Evolutionary conservation across 1,284 basidiomycete species (phyloP).

Genomic region (Ceratobasidium sp.): DNA sequence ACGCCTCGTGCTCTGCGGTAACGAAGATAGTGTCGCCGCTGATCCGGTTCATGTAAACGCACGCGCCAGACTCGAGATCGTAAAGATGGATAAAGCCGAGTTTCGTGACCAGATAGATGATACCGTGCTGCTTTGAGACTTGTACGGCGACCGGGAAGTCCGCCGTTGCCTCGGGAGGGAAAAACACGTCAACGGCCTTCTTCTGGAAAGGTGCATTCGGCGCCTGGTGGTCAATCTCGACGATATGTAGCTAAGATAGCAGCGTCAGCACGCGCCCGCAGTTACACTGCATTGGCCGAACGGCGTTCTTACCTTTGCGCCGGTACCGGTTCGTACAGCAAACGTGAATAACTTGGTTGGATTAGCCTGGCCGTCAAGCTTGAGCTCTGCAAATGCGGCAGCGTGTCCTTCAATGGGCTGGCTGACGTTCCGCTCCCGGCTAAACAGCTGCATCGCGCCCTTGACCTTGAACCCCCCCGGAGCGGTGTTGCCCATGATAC

Average conservation of each 20-base stretch:
- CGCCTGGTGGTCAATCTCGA: slow-evolving; percentile 96
- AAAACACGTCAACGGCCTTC: slow-evolving; percentile 99
- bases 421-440: slow-evolving; percentile 90
- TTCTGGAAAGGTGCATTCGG: slow-evolving; percentile 97
- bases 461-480: slow-evolving; percentile 98
- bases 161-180: slow-evolving; percentile 97
- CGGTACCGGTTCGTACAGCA: slow-evolving; percentile 92
- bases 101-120: slow-evolving; percentile 98
- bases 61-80: slow-evolving; percentile 97
- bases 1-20: slow-evolving; percentile 94
- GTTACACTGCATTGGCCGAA: not conserved
- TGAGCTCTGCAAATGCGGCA: slow-evolving; percentile 93
- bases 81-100: slow-evolving; percentile 99
- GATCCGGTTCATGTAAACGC: slow-evolving; percentile 99
- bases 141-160: slow-evolving; percentile 99
- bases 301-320: slow-evolving; percentile 87
- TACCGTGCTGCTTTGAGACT: slow-evolving; percentile 96
- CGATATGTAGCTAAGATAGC: slow-evolving; percentile 85
- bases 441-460: slow-evolving; percentile 96
- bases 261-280: slow-evolving; percentile 38
- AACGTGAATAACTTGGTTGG: slow-evolving; percentile 96
- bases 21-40: slow-evolving; percentile 99
- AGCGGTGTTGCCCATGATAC: slow-evolving; percentile 93
- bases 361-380: slow-evolving; percentile 84
- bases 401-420: slow-evolving; percentile 99